A percentile compares a stretch with the other conserved stretches of the same genome.
Conservation (phyloP, 768 basidiomycete species). For the Calocybe gangraenosa region DNA sequence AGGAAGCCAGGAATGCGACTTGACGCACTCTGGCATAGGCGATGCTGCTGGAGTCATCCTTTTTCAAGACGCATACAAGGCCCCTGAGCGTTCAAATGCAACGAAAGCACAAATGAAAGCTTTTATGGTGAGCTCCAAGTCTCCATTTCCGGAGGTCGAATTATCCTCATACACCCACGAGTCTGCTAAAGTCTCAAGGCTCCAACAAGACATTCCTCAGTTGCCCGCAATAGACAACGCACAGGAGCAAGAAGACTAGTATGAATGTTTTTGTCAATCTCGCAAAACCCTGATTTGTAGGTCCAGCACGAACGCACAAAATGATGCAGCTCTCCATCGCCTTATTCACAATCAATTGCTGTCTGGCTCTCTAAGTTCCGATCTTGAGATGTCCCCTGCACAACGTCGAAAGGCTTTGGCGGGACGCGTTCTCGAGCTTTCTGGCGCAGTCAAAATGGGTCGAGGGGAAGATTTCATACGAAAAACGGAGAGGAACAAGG, state of each 20-base stretch:
- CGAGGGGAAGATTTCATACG: slow-evolving; percentile 66
- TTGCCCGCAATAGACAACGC: slow-evolving; percentile 20
- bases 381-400: slow-evolving; percentile 59
- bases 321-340: slow-evolving; percentile 75
- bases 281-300: background rate
- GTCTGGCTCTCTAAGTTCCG: slow-evolving; percentile 65
- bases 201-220: slow-evolving; percentile 34
- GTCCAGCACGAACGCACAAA: slow-evolving; percentile 68
- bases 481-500: slow-evolving; percentile 61
- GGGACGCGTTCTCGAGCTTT: slow-evolving; percentile 72
- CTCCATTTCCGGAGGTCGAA: background rate
- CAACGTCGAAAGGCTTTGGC: slow-evolving; percentile 70
- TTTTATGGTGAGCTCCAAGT: slow-evolving; percentile 61
- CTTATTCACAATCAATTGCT: slow-evolving; percentile 77
- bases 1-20: too few relatives aligned
- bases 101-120: slow-evolving; percentile 50
- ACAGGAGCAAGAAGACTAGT: slow-evolving; percentile 59
- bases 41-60: slow-evolving; percentile 40
- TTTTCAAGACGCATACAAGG: slow-evolving; percentile 37
- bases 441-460: slow-evolving; percentile 66
- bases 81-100: background rate
- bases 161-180: slow-evolving; percentile 21
- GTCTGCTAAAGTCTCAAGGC: slow-evolving; percentile 76
- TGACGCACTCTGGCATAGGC: too few relatives aligned
- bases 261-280: background rate